Evolutionary conservation across 306 rosid species (phyloP), one percentile per base, ranked within the genome.

Genomic region (Cucurbita moschata): DNA sequence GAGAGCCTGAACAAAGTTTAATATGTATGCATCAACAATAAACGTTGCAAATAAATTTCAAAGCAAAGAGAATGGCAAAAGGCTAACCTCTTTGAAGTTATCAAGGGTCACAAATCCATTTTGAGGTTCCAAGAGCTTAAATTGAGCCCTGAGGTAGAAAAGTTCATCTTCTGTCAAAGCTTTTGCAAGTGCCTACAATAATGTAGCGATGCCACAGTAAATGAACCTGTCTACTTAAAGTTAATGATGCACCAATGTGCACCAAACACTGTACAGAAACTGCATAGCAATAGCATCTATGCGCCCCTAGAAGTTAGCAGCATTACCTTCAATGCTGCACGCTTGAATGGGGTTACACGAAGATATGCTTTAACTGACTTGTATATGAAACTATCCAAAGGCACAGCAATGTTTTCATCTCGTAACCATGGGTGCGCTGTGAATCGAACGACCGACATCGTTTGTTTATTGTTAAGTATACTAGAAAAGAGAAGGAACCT

Each of bases 341-440:
- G 95, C 84, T 83, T 94, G 83, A 94, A 83, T 58, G 98, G 95
- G 13, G 92, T 85, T 57, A 89, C 88, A 69, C 92, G 82, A 65
- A 90, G 78, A 74, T 89, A 94, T 50, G 88, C 77, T 79, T 89
- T 94, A 67, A 94, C 92, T 77, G 85, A 77, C 86, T 89, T 90
- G 92, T 83, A 94, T 79, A 94, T 86, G 67, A 82, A 77, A 59
- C 89, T 85, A 83, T 94, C 98, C 60, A 94, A 85, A 71, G 98
- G 97, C 75, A 94, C 80, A 16, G 68, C 80, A 75, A 35, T 77
- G 10, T 74, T 75, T 75, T 87, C 94, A 77, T 94, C 87, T 68
- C 90, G 86, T 84, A 94, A 81, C 98, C 98, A 94, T 37, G 96
- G 95, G 81, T 94, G 98, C 75, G 89, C 98, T 94, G 90, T 77